Evolutionary conservation across 345 rosid species (phyloP).

Genomic region (Camelina neglecta): DNA sequence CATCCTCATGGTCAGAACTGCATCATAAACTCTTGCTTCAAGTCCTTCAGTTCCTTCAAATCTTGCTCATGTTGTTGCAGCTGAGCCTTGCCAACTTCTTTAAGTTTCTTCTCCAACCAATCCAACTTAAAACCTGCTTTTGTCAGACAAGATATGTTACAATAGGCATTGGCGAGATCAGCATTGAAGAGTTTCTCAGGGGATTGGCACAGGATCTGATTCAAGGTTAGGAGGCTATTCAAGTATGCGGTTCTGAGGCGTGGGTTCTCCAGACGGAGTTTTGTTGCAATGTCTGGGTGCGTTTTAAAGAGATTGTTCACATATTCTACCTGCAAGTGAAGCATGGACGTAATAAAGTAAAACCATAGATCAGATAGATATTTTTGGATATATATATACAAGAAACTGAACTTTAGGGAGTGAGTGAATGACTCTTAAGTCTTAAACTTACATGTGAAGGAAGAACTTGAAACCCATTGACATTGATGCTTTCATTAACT

Average conservation of each 20-base stretch:
- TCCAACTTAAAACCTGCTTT: neutral
- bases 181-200: neutral
- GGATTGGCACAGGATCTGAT: neutral
- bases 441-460: neutral
- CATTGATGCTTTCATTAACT: neutral
- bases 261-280: neutral
- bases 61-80: neutral
- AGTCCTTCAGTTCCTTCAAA: too few species aligned
- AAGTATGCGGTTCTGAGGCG: neutral
- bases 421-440: too few species aligned
- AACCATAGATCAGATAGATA: neutral
- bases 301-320: neutral
- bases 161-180: neutral
- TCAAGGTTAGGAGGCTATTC: neutral
- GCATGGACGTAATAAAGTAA: neutral
- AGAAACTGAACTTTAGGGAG: too few species aligned
- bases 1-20: too few species aligned
- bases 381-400: too few species aligned
- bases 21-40: too few species aligned
- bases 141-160: neutral
- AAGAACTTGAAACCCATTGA: constrained; percentile 9
- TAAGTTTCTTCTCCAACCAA: neutral
- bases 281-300: neutral
- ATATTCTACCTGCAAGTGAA: neutral
- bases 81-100: neutral